Percentiles rank a stretch among this genome's conserved stretches.
These are phyloP conservation scores for Cladosporium sp. DNA, from an alignment of 2,329 filamentous ascomycete species.

Conservation along the genomic window DNA sequence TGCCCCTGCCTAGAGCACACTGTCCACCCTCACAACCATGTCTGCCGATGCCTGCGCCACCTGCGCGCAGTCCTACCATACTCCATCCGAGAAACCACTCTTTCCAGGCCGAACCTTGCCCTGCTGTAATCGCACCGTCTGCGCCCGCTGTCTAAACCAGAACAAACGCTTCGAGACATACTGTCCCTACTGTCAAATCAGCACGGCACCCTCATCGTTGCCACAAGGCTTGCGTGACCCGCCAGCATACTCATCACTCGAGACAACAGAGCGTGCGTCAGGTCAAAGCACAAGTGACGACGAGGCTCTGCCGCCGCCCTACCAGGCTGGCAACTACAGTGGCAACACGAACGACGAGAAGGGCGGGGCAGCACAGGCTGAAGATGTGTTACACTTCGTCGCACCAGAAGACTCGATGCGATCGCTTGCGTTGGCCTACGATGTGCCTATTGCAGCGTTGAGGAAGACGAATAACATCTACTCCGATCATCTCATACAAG, in stretches of 20 bases:
- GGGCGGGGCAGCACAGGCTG: conserved; percentile 42
- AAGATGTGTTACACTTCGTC: conserved; percentile 74
- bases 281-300: conserved; percentile 36
- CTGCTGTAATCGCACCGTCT: conserved; percentile 73
- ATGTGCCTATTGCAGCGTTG: conserved; percentile 64
- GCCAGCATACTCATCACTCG: conserved; percentile 59
- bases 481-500: conserved; percentile 70
- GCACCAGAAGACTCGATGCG: conserved; percentile 68
- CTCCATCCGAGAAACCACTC: conserved; percentile 58
- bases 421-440: conserved; percentile 71
- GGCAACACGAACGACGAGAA: conserved; percentile 36
- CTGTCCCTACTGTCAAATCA: conserved; percentile 77
- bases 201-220: conserved; percentile 60
- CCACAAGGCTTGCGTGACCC: conserved; percentile 68
- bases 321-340: conserved; percentile 34
- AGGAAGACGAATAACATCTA: conserved; percentile 69
- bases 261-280: conserved; percentile 36
- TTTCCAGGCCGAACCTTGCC: conserved; percentile 62
- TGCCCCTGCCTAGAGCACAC: neutral
- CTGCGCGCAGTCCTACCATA: conserved; percentile 34
- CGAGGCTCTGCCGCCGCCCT: conserved; percentile 51
- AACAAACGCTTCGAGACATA: conserved; percentile 69
- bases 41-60: conserved; percentile 35
- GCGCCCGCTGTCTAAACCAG: conserved; percentile 67
- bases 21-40: conserved; percentile 3